Evolutionary conservation across 129 eudicot genomes (phyloP).

Genomic region (Ambrosia trifida): DNA sequence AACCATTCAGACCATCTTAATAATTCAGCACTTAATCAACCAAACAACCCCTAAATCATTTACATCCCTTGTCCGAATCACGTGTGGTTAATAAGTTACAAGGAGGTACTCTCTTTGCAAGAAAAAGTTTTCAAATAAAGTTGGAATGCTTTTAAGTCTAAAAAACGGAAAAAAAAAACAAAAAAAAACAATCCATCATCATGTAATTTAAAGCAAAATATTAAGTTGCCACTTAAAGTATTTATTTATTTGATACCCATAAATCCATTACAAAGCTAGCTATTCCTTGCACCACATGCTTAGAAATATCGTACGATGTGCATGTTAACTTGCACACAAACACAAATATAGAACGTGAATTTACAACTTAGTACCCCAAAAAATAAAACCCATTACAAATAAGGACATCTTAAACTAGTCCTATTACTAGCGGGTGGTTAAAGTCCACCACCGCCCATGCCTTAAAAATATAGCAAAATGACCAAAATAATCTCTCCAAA

Average conservation of each 20-base stretch:
- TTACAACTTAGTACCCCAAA: conserved; percentile 33
- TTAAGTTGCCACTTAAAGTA: too few relatives aligned
- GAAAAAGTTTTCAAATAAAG: too few relatives aligned
- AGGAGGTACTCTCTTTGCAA: too few relatives aligned
- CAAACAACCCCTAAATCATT: too few relatives aligned
- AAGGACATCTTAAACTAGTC: conserved; percentile 20
- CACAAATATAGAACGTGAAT: conserved; percentile 14
- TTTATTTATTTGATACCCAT: not conserved
- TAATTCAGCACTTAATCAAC: too few relatives aligned
- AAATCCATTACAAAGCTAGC: not conserved
- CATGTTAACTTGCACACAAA: conserved; percentile 14
- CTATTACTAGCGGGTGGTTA: conserved; percentile 64
- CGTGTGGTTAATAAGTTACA: too few relatives aligned
- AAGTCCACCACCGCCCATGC: conserved; percentile 62
- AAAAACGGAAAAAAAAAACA: too few relatives aligned
- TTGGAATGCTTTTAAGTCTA: too few relatives aligned
- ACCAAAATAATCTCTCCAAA: conserved; percentile 42
- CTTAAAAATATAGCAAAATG: conserved; percentile 9
- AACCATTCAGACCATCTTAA: too few relatives aligned
- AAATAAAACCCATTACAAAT: conserved; percentile 23
- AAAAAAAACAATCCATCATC: too few relatives aligned
- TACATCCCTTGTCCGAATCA: too few relatives aligned
- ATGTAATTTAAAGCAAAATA: too few relatives aligned
- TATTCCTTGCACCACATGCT: not conserved
- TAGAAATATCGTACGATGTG: not conserved